These are phyloP conservation scores for Sclerotinia glacialis DNA, from an alignment of 2,329 filamentous ascomycete genomes.

Conservation along the genomic window DNA sequence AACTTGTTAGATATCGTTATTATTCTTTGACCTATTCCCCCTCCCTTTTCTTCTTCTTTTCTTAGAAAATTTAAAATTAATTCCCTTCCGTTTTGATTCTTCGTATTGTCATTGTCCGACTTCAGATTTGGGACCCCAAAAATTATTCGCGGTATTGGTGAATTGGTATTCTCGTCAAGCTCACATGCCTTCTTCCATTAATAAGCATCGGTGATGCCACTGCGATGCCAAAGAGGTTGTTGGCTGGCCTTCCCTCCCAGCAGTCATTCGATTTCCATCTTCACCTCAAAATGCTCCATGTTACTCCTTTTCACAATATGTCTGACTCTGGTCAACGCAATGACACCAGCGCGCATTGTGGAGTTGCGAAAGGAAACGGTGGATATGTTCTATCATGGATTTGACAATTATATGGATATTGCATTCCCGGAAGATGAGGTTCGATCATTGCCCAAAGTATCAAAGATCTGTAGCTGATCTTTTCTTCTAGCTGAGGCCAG, in stretches of 20 bases:
- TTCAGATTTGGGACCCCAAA: too few relatives aligned
- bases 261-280: conserved; percentile 26
- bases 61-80: not conserved
- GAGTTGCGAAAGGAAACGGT: conserved; percentile 59
- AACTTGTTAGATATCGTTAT: not conserved
- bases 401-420: conserved; percentile 87
- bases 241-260: conserved; percentile 23
- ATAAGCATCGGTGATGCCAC: conserved; percentile 40
- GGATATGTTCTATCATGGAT: conserved; percentile 95
- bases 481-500: conserved; percentile 65
- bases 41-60: not conserved
- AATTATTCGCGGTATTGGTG: not conserved
- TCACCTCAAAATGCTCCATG: conserved; percentile 33
- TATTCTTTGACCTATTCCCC: not conserved
- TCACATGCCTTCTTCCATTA: conserved; percentile 39
- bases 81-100: not conserved
- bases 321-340: conserved; percentile 39
- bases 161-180: conserved; percentile 25
- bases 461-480: conserved; percentile 5
- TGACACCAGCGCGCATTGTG: conserved; percentile 55
- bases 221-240: conserved; percentile 35
- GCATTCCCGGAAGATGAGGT: conserved; percentile 95
- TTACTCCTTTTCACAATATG: conserved; percentile 32
- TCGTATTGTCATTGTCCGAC: not conserved
- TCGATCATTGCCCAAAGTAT: conserved; percentile 24